Evolutionary conservation across 139 green algal species (phyloP), one percentile per base, ranked within the genome.

Genomic region (Deuterostichococcus epilithicus): DNA sequence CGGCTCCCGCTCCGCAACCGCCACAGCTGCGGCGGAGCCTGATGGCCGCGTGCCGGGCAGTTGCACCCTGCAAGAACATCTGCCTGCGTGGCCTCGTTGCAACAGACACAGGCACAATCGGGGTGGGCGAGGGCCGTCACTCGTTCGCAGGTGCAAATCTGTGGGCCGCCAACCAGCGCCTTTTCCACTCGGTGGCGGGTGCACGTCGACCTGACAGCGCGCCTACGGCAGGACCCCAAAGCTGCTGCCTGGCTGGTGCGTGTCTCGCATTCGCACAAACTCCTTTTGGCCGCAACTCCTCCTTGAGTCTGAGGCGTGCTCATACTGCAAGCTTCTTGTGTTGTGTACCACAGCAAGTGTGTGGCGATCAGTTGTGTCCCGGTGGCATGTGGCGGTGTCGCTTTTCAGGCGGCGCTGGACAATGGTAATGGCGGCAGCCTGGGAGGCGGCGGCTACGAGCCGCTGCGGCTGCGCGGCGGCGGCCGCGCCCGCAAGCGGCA

Each of bases 81-180:
- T n/a, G n/a, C n/a, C n/a, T n/a, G n/a, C n/a, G n/a, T n/a, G n/a
- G n/a, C n/a, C n/a, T n/a, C n/a, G n/a, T n/a, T n/a, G n/a, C n/a
- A n/a, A n/a, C n/a, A n/a, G n/a, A n/a, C n/a, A n/a, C n/a, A n/a
- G n/a, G n/a, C n/a, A n/a, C n/a, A n/a, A n/a, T n/a, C n/a, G n/a
- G n/a, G n/a, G n/a, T n/a, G n/a, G n/a, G n/a, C n/a, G n/a, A n/a
- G n/a, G n/a, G n/a, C n/a, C n/a, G n/a, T n/a, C n/a, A n/a, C n/a
- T n/a, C n/a, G n/a, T n/a, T 3, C 42, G 52, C 83, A 84, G 79
- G 79, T 88, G 47, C 78, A 80, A 25, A 60, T 91, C 4, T 87
- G 80, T 36, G 67, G 67, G 39, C 85, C 86, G 45, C 74, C 77
- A 13, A 25, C 52, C 10, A 63, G 68, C 23, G 44, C 39, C 0